Conservation (phyloP, 2,329 filamentous ascomycete species). For the Herpotrichia juniperi region DNA sequence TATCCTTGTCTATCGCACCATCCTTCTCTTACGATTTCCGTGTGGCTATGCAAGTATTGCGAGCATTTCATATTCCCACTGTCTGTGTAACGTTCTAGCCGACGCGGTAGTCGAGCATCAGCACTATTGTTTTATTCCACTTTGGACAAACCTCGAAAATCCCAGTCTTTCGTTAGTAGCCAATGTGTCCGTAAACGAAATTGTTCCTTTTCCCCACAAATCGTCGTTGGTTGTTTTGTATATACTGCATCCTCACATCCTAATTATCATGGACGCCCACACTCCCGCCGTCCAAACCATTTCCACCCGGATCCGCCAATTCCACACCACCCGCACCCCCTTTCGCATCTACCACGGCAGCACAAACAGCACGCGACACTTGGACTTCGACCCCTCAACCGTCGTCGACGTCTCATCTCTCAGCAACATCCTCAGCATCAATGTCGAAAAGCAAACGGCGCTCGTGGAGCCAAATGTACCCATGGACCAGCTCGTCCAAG, state of each 20-base stretch:
- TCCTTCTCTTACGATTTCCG: not conserved
- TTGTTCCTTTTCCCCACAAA: too few relatives aligned
- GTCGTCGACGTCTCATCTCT: constrained; percentile 71
- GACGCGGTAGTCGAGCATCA: too few relatives aligned
- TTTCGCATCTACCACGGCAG: constrained; percentile 80
- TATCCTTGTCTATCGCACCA: not conserved
- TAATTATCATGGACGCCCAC: constrained; percentile 30
- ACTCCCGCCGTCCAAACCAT: constrained; percentile 27
- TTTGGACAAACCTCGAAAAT: too few relatives aligned
- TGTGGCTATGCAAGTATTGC: too few relatives aligned
- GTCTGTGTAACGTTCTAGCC: too few relatives aligned
- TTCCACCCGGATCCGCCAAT: constrained; percentile 26
- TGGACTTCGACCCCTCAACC: constrained; percentile 38
- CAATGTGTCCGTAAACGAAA: too few relatives aligned
- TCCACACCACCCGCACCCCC: constrained; percentile 12
- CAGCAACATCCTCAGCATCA: constrained; percentile 65
- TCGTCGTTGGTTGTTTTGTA: too few relatives aligned
- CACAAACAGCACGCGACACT: constrained; percentile 74
- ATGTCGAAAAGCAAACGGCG: constrained; percentile 59
- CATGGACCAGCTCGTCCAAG: constrained; percentile 68
- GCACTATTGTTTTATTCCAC: too few relatives aligned
- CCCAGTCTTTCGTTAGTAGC: too few relatives aligned
- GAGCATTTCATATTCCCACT: too few relatives aligned
- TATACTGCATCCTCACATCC: not conserved
- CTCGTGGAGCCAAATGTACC: constrained; percentile 72